Percentiles rank a stretch among this genome's conserved stretches.
Conservation (phyloP, 2,329 filamentous ascomycete species). For the Pezizomycotina sp. region DNA sequence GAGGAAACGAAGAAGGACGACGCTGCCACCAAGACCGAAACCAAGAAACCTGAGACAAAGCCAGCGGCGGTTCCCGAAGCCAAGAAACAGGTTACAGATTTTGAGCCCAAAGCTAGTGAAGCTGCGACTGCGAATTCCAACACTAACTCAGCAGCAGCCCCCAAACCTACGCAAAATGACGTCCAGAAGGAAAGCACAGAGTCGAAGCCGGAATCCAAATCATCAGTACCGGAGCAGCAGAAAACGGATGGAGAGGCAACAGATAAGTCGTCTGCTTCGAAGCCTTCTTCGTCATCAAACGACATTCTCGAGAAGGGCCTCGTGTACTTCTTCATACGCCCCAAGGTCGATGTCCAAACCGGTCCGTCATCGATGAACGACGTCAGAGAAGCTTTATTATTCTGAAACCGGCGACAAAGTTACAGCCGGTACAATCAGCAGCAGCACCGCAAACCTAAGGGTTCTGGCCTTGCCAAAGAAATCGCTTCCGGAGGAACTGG, state of each 20-base stretch:
- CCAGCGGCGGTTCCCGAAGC: slow-evolving; percentile 10
- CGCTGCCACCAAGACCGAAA: not conserved
- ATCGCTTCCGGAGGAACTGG: slow-evolving; percentile 41
- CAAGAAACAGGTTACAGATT: slow-evolving; percentile 1
- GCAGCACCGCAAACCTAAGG: slow-evolving; percentile 45
- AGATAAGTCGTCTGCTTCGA: slow-evolving; percentile 1
- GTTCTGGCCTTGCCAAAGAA: slow-evolving; percentile 74
- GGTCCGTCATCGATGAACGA: slow-evolving; percentile 49
- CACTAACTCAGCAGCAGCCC: slow-evolving; percentile 11
- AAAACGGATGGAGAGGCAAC: slow-evolving; percentile 13
- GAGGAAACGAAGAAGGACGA: slow-evolving; percentile 4
- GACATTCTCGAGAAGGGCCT: slow-evolving; percentile 67
- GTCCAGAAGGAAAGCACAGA: slow-evolving; percentile 15
- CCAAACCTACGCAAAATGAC: slow-evolving; percentile 3
- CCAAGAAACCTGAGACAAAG: slow-evolving; percentile 5
- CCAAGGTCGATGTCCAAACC: slow-evolving; percentile 55
- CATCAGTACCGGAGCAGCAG: slow-evolving; percentile 12
- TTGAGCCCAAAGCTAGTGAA: slow-evolving; percentile 20
- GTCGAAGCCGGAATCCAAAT: slow-evolving; percentile 12
- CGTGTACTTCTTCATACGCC: slow-evolving; percentile 79
- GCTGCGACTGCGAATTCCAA: slow-evolving; percentile 23
- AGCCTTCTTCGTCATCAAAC: slow-evolving; percentile 3
- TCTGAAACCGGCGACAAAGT: slow-evolving; percentile 40
- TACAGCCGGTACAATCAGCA: slow-evolving; percentile 27
- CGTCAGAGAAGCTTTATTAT: slow-evolving; percentile 66